Evolutionary conservation across 2,329 filamentous ascomycete species (phyloP).

Genomic region (Botrytis elliptica): DNA sequence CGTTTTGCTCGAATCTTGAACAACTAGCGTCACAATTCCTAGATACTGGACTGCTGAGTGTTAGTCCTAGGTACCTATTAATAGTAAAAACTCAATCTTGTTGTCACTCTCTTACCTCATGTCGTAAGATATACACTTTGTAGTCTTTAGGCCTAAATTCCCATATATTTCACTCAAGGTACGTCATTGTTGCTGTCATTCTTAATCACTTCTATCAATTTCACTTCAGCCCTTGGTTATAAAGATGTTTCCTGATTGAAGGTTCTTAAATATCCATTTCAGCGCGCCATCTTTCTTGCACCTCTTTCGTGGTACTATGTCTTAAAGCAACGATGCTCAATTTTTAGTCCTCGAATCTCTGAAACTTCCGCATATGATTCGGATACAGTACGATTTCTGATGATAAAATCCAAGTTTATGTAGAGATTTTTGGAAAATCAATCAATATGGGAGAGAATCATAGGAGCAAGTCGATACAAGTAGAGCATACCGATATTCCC

Average conservation of each 20-base stretch:
- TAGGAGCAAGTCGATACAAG: background rate
- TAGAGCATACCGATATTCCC: background rate
- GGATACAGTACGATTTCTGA: background rate
- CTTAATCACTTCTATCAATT: no score
- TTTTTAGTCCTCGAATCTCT: background rate
- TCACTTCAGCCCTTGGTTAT: background rate
- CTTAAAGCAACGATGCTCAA: background rate
- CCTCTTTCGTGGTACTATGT: background rate
- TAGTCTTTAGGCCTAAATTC: no score
- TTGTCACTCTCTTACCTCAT: no score
- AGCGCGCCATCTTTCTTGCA: background rate
- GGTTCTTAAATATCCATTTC: background rate
- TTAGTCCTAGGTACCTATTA: no score
- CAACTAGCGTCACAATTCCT: background rate
- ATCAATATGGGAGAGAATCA: background rate
- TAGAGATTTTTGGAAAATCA: background rate
- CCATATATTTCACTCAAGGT: no score
- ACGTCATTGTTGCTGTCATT: background rate
- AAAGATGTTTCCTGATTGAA: background rate
- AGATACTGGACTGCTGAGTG: background rate
- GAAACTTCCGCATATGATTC: no score
- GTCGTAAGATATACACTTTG: no score
- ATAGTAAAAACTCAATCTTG: no score
- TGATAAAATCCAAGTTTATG: background rate
- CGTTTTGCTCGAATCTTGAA: background rate